Conservation (phyloP, 345 rosid species). For the Gossypium raimondii region DNA sequence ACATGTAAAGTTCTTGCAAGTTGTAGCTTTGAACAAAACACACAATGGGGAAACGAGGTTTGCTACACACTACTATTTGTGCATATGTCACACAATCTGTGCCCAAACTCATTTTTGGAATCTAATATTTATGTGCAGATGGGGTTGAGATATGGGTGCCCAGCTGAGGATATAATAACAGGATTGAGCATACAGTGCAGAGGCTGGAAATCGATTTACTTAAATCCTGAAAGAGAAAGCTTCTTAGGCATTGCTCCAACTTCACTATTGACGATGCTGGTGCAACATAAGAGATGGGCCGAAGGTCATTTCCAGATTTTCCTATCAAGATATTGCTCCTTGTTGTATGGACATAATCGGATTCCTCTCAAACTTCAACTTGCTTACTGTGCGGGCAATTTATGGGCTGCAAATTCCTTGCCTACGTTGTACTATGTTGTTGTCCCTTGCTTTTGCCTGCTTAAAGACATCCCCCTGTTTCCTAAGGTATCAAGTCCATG, state of each 20-base stretch:
- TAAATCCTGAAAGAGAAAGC: constrained; percentile 29
- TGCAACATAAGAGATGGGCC: constrained; percentile 9
- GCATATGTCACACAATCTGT: too few species aligned
- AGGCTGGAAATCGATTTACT: constrained; percentile 41
- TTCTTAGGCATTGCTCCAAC: constrained; percentile 42
- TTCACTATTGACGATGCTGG: constrained; percentile 3
- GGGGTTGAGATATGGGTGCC: constrained; percentile 23
- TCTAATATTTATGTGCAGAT: background rate
- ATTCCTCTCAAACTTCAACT: background rate
- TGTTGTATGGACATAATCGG: constrained; percentile 2
- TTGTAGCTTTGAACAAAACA: background rate
- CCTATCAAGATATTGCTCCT: background rate
- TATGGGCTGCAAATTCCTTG: constrained; percentile 24
- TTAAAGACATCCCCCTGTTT: constrained; percentile 36
- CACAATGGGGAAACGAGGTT: background rate
- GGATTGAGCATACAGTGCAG: constrained; percentile 37
- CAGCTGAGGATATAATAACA: constrained; percentile 41
- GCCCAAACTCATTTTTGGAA: too few species aligned
- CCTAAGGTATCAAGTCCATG: constrained; percentile 33
- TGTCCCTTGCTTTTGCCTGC: constrained; percentile 40
- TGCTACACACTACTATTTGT: too few species aligned
- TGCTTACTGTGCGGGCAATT: background rate
- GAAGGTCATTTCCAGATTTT: background rate
- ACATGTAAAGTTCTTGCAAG: constrained; percentile 10
- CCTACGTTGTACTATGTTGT: constrained; percentile 30